Conservation (phyloP, 2,329 filamentous ascomycete species). For the Colletotrichum nymphaeae region DNA sequence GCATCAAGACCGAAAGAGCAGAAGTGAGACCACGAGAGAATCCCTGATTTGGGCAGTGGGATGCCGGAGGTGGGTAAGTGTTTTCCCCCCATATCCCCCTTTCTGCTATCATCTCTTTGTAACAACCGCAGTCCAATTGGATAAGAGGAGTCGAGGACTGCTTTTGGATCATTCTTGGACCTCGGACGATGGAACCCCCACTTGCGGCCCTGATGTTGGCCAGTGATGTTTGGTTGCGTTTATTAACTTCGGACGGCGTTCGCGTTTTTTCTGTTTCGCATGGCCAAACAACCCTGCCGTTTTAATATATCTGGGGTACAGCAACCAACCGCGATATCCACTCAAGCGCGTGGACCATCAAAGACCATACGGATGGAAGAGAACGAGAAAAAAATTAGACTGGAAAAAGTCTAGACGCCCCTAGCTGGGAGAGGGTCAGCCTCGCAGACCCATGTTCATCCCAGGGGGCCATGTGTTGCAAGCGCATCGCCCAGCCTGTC, state of each 20-base stretch:
- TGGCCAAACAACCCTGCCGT: neutral
- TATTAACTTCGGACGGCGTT: constrained; percentile 34
- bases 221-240: neutral
- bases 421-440: neutral
- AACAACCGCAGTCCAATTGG: constrained; percentile 20
- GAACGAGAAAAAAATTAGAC: neutral
- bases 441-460: neutral
- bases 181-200: constrained; percentile 7
- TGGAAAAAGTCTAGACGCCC: neutral
- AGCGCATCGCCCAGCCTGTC: neutral
- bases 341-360: neutral
- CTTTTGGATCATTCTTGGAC: neutral
- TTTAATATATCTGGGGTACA: constrained; percentile 20
- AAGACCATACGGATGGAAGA: too few relatives aligned
- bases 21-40: neutral
- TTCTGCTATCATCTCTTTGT: constrained; percentile 11
- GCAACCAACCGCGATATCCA: neutral
- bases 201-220: constrained; percentile 5
- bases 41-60: neutral
- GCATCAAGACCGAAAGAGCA: too few relatives aligned
- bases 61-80: neutral
- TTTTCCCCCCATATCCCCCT: neutral
- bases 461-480: neutral
- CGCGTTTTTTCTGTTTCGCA: constrained; percentile 27
- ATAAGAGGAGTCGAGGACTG: neutral